Percentiles rank a stretch among this genome's conserved stretches.
These are phyloP conservation scores for Gaeumannomyces tritici DNA, from an alignment of 2,329 filamentous ascomycete species.

Conservation along the genomic window DNA sequence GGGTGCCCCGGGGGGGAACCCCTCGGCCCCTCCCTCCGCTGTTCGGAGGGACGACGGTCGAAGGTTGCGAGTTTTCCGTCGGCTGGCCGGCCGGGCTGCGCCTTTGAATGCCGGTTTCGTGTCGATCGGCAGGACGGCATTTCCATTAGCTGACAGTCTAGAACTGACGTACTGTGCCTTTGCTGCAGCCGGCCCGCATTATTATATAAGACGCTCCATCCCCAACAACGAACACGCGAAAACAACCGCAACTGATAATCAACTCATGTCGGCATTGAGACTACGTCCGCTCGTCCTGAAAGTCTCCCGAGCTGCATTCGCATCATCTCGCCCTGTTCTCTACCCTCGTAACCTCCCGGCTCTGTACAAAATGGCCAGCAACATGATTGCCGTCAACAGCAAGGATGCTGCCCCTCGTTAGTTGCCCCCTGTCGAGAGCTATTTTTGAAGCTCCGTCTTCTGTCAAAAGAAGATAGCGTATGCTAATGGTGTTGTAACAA, in stretches of 20 bases:
- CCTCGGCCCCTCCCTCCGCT: not conserved
- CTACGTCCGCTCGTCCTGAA: not conserved
- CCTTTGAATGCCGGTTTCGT: too few relatives aligned
- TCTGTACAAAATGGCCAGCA: constrained; percentile 32
- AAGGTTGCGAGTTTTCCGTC: not conserved
- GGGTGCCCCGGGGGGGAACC: too few relatives aligned
- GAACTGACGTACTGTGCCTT: not conserved
- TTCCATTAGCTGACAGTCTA: not conserved
- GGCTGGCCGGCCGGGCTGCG: too few relatives aligned
- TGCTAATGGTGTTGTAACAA: not conserved
- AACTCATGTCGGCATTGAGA: not conserved
- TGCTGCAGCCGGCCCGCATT: too few relatives aligned
- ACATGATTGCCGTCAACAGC: constrained; percentile 39
- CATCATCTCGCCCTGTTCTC: not conserved
- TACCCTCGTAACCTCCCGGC: not conserved
- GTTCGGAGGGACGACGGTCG: not conserved
- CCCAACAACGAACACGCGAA: not conserved
- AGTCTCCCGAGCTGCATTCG: not conserved
- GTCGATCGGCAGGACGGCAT: too few relatives aligned
- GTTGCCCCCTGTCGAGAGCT: constrained; percentile 16
- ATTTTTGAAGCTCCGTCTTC: not conserved
- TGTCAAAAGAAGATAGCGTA: not conserved
- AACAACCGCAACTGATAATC: not conserved
- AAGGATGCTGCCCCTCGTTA: constrained; percentile 50
- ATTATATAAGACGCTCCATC: not conserved